Conservation (phyloP, 1,284 basidiomycete species). For the Heterobasidion irregulare region DNA sequence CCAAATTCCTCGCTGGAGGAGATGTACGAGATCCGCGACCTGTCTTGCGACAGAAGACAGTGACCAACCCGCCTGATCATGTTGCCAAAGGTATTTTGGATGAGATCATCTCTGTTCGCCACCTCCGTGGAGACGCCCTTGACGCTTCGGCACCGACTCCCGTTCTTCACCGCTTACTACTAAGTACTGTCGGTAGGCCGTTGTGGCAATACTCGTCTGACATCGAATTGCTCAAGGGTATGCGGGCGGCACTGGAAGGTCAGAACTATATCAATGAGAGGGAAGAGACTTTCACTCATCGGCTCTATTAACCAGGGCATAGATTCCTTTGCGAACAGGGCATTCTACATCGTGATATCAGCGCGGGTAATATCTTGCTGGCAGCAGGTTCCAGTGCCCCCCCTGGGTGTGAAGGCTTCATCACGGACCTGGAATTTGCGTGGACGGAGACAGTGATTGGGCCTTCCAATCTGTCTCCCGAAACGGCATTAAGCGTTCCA, state of each 20-base stretch:
- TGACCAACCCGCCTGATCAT: too few relatives aligned
- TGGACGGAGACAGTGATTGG: not conserved
- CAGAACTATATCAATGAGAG: too few relatives aligned
- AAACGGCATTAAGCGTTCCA: not conserved
- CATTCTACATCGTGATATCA: constrained; percentile 7
- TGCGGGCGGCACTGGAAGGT: constrained; percentile 3
- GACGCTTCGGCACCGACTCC: not conserved
- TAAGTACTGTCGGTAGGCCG: constrained; percentile 6
- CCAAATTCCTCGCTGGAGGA: not conserved
- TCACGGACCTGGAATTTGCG: not conserved
- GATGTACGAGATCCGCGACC: not conserved
- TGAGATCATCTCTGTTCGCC: not conserved
- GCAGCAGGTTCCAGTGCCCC: not conserved
- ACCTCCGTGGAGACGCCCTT: not conserved
- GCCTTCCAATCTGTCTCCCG: not conserved
- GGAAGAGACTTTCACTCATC: not conserved
- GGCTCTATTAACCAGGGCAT: constrained; percentile 1
- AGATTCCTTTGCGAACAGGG: constrained; percentile 1
- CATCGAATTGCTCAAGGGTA: constrained; percentile 3
- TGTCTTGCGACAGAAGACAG: not conserved
- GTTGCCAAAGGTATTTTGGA: not conserved
- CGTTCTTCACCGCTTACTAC: constrained; percentile 6
- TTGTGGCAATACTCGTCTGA: constrained; percentile 8
- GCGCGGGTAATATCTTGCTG: constrained; percentile 9
- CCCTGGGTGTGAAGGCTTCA: not conserved